These are phyloP conservation scores for Candida ascalaphidarum DNA, from an alignment of 805 yeast genomes.

Conservation along the genomic window DNA sequence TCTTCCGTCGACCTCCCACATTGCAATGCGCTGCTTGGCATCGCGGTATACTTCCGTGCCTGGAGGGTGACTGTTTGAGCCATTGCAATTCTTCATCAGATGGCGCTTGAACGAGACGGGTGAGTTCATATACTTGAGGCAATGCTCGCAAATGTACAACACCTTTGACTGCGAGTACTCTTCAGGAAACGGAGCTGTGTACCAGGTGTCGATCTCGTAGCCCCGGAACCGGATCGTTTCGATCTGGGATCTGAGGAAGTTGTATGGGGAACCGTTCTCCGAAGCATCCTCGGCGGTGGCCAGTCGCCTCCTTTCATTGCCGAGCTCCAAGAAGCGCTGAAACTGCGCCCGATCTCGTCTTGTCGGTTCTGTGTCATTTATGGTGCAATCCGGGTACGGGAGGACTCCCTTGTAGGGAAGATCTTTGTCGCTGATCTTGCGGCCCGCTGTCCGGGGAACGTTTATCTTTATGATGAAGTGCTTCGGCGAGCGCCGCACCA, in stretches of 20 bases:
- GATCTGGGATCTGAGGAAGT: constrained; percentile 32
- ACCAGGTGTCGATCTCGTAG: constrained; percentile 83
- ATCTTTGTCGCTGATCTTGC: no score
- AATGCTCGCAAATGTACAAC: constrained; percentile 74
- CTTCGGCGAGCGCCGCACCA: no score
- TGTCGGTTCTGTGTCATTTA: constrained; percentile 55
- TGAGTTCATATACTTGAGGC: constrained; percentile 71
- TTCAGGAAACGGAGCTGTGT: constrained; percentile 87
- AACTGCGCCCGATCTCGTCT: constrained; percentile 42
- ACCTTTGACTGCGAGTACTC: constrained; percentile 59
- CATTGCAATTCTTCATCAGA: constrained; percentile 55
- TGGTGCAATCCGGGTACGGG: constrained; percentile 48
- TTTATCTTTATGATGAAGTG: no score
- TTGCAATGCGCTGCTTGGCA: constrained; percentile 14
- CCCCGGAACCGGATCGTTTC: constrained; percentile 62
- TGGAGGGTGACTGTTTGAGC: constrained; percentile 55
- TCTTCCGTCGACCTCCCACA: constrained; percentile 67
- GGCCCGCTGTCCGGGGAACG: no score
- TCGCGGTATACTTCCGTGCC: constrained; percentile 36
- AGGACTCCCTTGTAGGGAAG: constrained; percentile 65
- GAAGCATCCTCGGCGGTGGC: constrained; percentile 3
- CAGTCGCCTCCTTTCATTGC: constrained; percentile 22
- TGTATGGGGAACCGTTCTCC: background rate
- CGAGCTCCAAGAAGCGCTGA: constrained; percentile 27
- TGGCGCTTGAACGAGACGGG: constrained; percentile 65